Evolutionary conservation across 164 flowering plant species (phyloP).

Genomic region (Piper longum): DNA sequence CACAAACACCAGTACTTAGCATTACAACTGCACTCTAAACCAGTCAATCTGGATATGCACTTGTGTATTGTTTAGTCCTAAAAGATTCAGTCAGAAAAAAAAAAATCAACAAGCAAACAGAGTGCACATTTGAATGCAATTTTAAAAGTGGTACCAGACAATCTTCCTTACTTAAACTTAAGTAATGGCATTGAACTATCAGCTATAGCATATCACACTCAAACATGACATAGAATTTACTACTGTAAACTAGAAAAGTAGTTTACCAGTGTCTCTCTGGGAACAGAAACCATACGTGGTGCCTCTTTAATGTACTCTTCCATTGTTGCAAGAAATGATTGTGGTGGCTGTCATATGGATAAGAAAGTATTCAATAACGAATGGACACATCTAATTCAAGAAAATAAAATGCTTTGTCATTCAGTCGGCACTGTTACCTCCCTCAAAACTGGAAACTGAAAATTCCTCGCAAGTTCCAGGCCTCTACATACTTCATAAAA

Average conservation of each 20-base stretch:
- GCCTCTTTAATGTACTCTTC: constrained; percentile 98
- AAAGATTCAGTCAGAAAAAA: too few relatives aligned
- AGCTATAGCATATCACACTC: too few relatives aligned
- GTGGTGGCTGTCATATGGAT: constrained; percentile 72
- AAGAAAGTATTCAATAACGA: neutral
- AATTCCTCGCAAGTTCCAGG: constrained; percentile 94
- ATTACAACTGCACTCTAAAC: too few relatives aligned
- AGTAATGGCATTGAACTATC: too few relatives aligned
- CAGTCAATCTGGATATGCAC: too few relatives aligned
- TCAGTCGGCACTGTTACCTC: constrained; percentile 42
- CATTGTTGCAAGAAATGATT: constrained; percentile 89
- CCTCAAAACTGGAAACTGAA: constrained; percentile 85
- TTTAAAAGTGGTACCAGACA: too few relatives aligned
- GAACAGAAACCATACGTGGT: constrained; percentile 72
- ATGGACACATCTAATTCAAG: neutral
- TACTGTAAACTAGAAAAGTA: neutral
- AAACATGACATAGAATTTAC: neutral
- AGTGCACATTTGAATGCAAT: too few relatives aligned
- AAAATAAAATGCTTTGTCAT: neutral
- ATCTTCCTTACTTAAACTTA: too few relatives aligned
- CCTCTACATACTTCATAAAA: constrained; percentile 92
- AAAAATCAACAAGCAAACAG: too few relatives aligned
- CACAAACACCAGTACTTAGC: too few relatives aligned
- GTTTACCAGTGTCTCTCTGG: constrained; percentile 55
- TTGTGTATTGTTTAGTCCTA: too few relatives aligned